Base-by-base conservation (phyloP, 306 rosid species). In the Spatholobus suberectus region DNA sequence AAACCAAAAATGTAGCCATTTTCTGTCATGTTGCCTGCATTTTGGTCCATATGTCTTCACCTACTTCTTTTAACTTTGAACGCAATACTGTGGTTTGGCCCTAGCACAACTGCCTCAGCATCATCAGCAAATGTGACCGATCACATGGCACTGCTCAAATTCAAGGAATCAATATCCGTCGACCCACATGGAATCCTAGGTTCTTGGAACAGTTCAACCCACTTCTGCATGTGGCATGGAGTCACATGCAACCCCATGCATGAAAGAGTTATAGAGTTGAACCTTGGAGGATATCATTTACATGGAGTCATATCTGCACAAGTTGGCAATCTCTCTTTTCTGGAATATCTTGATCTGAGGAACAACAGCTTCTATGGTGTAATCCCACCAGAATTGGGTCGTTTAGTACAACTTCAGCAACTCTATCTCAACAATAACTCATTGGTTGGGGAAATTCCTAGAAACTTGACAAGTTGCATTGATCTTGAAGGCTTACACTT, bases 171-270 rank as follows among this genome's bases (percentile, higher is more conserved):
- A 40, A 40, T 40, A 47, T 7, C 67, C 5, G 61, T 0, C 7
- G 84, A 89, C 15, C 86, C 85, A 12, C 21, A 44, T 10, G 55
- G 47, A 43, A 17, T 54, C 9, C 34, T 89, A 35, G 57, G 34
- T 20, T 87, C 88, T 38, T 87, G 88, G 81, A 87, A 89, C 26
- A 67, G 23, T 32, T 87, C 92, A 12, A 10, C 10, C 1, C 85
- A 73, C 40, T 83, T 87, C 2, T 87, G 89, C 40, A 43, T 43
- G 1, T 90, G 91, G 93, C 41, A 6, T 23, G 93, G 93, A 66
- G 23, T 88, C 73, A 57, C 86, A 5, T 90, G 91, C 75, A 46
- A 82, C 15, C 20, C 1, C 4, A 6, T 24, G 35, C 75, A 83
- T 41, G 88, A 82, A 44, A 85, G 84, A 51, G 87, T 87, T 0